These are phyloP conservation scores for Hymenotorrendiella dingleyae DNA, from an alignment of 2,329 filamentous ascomycete genomes.

Conservation along the genomic window DNA sequence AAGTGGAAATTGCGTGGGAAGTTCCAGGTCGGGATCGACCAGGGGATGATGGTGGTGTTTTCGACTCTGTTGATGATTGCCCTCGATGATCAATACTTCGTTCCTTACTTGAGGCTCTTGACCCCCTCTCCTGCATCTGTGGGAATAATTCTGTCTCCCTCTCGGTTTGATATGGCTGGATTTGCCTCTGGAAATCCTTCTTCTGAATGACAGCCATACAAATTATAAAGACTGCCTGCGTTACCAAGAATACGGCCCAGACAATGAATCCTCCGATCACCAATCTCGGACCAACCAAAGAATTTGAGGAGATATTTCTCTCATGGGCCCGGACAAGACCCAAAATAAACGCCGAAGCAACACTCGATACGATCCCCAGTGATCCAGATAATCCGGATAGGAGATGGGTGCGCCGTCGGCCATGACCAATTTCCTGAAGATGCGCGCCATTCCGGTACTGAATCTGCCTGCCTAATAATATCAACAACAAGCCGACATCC, in stretches of 20 bases:
- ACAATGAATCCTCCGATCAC: conserved; percentile 25
- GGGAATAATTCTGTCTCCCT: conserved; percentile 13
- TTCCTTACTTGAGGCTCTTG: conserved; percentile 9
- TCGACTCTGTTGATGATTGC: conserved; percentile 20
- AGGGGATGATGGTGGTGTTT: conserved; percentile 33
- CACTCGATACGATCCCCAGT: conserved; percentile 22
- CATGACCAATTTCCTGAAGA: conserved; percentile 23
- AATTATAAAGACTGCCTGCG: conserved; percentile 25
- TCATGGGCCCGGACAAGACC: conserved; percentile 19
- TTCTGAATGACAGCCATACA: conserved; percentile 24
- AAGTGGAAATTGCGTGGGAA: conserved; percentile 42
- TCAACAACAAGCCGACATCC: conserved; percentile 18
- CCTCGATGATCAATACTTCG: conserved; percentile 12
- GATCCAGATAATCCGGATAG: conserved; percentile 22
- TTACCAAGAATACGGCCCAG: conserved; percentile 25
- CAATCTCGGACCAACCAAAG: conserved; percentile 16
- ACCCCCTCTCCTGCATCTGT: conserved; percentile 23
- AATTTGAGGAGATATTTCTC: conserved; percentile 17
- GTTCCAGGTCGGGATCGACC: conserved; percentile 41
- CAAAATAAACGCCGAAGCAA: conserved; percentile 22
- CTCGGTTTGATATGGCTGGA: conserved; percentile 21
- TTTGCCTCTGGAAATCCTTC: conserved; percentile 25
- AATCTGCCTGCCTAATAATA: conserved; percentile 24
- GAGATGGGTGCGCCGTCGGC: conserved; percentile 24
- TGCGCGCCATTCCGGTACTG: conserved; percentile 24